Evolutionary conservation across 2,329 filamentous ascomycete genomes (phyloP), one percentile per base, ranked within the genome.

Genomic region (Venturia nashicola): DNA sequence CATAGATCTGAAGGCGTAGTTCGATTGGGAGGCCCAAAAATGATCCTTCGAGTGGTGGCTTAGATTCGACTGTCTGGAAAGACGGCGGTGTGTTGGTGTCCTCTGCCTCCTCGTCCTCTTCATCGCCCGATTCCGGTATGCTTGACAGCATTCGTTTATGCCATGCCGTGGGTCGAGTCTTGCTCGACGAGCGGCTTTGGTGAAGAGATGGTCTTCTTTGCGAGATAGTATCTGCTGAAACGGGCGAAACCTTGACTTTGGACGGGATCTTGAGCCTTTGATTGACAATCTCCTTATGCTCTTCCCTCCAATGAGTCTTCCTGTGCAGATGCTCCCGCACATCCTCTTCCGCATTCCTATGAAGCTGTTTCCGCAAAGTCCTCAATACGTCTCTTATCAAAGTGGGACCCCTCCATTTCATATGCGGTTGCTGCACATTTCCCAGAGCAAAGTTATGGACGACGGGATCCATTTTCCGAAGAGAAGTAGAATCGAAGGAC

Each of bases 1-100:
- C 59, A 54, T 62, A 67, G n/a, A 67, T 67, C 40, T 65, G 57
- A 20, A 66, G 61, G n/a, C 66, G 59, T 23, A 67, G 61, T 46
- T 67, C 66, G 27, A 57, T 61, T 1, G 66, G 66, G 8, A 67
- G 62, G 36, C 64, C 65, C 23, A 66, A 51, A 5, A 66, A 43
- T 20, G 64, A 64, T 23, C 54, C 57, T 27, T 62, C 54, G 40
- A 42, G 40, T 39, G 59, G 57, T 36, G 48, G 57, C 2, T 61
- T n/a, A 39, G 7, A 61, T n/a, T 57, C 51, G 9, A 27, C 14
- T 3, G 51, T 57, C 32, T 57, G 51, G 16, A 57, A 57, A 5
- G 51, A 36, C 5, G 51, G 32, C 32, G 16, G 36, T 2, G 51
- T 34, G 32, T 27, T 36, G 27, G 27, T 34, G 2, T 36, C 12